Evolutionary conservation across 495 filamentous ascomycete species (phyloP).

Genomic region (Aspergillus campestris): DNA sequence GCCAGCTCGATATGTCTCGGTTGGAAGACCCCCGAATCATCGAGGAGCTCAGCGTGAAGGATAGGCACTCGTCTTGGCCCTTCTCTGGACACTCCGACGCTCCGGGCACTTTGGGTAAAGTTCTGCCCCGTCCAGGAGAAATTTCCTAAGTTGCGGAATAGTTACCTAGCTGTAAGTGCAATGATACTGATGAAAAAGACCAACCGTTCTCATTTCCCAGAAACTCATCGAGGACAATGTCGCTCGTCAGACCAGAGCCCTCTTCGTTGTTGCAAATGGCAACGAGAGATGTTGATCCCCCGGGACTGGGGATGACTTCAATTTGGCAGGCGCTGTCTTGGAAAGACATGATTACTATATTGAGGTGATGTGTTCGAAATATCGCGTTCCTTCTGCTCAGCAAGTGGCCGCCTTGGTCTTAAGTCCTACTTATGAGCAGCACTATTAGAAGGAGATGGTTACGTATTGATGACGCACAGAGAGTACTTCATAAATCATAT

Average conservation of each 20-base stretch:
- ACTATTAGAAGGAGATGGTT: no score
- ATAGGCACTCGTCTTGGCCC: conserved; percentile 6
- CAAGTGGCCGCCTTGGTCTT: no score
- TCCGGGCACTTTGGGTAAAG: conserved; percentile 9
- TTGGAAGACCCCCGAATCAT: conserved; percentile 2
- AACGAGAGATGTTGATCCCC: background rate
- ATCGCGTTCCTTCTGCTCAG: no score
- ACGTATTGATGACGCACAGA: no score
- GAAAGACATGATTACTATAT: conserved; percentile 5
- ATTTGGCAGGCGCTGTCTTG: conserved; percentile 10
- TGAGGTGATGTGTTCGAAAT: no score
- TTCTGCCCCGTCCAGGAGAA: conserved; percentile 6
- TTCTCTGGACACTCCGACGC: conserved; percentile 2
- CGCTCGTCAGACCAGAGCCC: conserved; percentile 5
- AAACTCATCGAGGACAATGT: conserved; percentile 6
- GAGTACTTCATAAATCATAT: no score
- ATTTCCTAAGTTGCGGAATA: conserved; percentile 1
- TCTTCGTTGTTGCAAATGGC: conserved; percentile 15
- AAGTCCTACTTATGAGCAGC: no score
- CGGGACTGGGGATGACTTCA: conserved; percentile 1
- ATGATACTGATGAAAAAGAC: background rate
- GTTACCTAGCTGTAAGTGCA: background rate
- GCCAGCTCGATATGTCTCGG: conserved; percentile 2
- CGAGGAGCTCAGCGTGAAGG: conserved; percentile 7
- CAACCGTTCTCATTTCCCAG: conserved; percentile 12